Conservation (phyloP, 352 stramenopile genomes). For the Globisporangium emineosum region DNA sequence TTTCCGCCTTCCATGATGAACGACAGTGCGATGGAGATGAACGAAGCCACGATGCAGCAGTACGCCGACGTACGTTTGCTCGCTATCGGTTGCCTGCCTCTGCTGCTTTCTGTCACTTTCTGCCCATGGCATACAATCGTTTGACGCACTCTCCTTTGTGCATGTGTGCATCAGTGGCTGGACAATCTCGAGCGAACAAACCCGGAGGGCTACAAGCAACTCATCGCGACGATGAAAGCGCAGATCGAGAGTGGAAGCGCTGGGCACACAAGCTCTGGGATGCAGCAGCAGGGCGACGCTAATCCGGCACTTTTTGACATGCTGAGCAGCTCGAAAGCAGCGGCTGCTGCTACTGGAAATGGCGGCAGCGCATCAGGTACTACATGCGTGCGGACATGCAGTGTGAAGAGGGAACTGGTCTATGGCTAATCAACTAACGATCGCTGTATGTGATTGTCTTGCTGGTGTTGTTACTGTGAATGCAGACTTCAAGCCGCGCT, state of each 20-base stretch:
- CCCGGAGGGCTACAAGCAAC: slow-evolving; percentile 54
- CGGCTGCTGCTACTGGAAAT: background rate
- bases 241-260: slow-evolving; percentile 39
- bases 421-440: background rate
- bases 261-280: background rate
- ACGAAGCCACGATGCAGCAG: slow-evolving; percentile 63
- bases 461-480: background rate
- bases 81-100: background rate
- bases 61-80: slow-evolving; percentile 55
- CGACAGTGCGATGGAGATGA: slow-evolving; percentile 27
- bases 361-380: slow-evolving; percentile 1
- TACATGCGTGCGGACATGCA: too few relatives aligned
- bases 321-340: slow-evolving; percentile 23
- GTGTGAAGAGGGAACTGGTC: too few relatives aligned
- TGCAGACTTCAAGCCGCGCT: slow-evolving; percentile 49
- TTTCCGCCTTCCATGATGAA: background rate
- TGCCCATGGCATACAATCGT: background rate
- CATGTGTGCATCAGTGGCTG: slow-evolving; percentile 38
- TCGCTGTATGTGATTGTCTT: too few relatives aligned
- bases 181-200: slow-evolving; percentile 72
- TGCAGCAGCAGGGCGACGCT: slow-evolving; percentile 19
- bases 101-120: background rate
- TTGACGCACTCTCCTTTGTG: background rate
- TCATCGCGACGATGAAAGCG: slow-evolving; percentile 65
- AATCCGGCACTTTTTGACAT: slow-evolving; percentile 51